A percentile compares a stretch with the other conserved stretches of the same genome.
Evolutionary conservation across 2,329 filamentous ascomycete species (phyloP).

Genomic region (Xylaria sp.): DNA sequence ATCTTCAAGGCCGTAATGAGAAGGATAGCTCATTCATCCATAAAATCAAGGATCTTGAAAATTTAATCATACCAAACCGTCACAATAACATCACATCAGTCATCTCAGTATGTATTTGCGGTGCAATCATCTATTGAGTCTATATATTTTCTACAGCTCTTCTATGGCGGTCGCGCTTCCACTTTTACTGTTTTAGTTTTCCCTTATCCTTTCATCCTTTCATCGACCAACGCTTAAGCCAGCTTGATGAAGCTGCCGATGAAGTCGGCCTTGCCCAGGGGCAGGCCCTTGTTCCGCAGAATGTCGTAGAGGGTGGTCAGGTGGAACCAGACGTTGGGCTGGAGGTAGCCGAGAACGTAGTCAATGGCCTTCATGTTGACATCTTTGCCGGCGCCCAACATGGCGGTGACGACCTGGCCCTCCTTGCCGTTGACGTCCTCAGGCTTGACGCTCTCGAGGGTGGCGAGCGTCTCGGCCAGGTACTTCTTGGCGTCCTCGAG

Average conservation of each 20-base stretch:
- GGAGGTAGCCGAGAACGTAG: constrained; percentile 55
- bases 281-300: constrained; percentile 64
- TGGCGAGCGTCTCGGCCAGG: constrained; percentile 41
- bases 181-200: background rate
- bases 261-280: constrained; percentile 66
- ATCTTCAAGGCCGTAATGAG: too few species aligned
- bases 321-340: constrained; percentile 72
- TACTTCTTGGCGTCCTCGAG: constrained; percentile 45
- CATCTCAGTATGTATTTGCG: background rate
- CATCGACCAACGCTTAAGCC: too few species aligned
- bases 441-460: constrained; percentile 39
- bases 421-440: constrained; percentile 44
- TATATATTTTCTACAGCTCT: constrained; percentile 6
- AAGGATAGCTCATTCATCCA: too few species aligned
- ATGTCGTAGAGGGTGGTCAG: constrained; percentile 64
- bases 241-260: constrained; percentile 39
- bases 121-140: constrained; percentile 14
- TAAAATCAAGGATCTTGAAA: background rate
- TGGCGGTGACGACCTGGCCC: constrained; percentile 10
- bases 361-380: constrained; percentile 37
- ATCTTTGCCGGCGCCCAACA: constrained; percentile 27
- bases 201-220: too few species aligned
- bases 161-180: background rate
- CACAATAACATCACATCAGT: background rate
- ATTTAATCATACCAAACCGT: background rate